A percentile compares a stretch with the other conserved stretches of the same genome.
Conservation (phyloP, 2,329 filamentous ascomycete species). For the Rhynchosporium agropyri region DNA sequence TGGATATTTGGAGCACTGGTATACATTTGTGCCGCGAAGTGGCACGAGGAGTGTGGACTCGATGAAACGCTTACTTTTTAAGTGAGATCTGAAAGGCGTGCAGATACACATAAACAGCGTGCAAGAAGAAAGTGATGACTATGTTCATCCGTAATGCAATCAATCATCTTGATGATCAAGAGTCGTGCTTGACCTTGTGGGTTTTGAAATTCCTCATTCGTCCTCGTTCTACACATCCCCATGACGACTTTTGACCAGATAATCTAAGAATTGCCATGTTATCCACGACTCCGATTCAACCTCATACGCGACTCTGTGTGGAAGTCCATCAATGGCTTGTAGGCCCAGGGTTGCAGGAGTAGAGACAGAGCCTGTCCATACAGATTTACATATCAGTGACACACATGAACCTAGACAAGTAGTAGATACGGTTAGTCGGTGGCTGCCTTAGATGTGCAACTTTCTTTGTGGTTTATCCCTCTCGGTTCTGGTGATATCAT, state of each 20-base stretch:
- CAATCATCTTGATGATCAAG: constrained; percentile 2
- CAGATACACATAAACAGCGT: neutral
- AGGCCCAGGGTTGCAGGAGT: too few species aligned
- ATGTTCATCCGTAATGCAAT: constrained; percentile 17
- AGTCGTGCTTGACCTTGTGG: neutral
- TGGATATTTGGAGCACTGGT: neutral
- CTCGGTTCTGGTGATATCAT: neutral
- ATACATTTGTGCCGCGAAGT: neutral
- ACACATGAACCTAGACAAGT: neutral
- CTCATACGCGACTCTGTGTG: too few species aligned
- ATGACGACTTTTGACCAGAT: too few species aligned
- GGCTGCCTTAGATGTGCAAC: too few species aligned
- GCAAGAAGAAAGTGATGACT: constrained; percentile 3
- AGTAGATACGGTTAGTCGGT: too few species aligned
- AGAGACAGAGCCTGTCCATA: neutral
- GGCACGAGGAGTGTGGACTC: neutral
- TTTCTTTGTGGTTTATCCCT: too few species aligned
- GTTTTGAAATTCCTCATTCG: neutral
- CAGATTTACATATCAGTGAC: neutral
- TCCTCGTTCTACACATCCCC: neutral
- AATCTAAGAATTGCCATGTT: too few species aligned
- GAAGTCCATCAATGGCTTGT: too few species aligned
- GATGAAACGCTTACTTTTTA: neutral
- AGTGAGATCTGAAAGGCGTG: neutral
- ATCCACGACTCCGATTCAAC: too few species aligned